Conservation (phyloP, 2,329 filamentous ascomycete genomes). For the Aspergillus tubingensis region DNA sequence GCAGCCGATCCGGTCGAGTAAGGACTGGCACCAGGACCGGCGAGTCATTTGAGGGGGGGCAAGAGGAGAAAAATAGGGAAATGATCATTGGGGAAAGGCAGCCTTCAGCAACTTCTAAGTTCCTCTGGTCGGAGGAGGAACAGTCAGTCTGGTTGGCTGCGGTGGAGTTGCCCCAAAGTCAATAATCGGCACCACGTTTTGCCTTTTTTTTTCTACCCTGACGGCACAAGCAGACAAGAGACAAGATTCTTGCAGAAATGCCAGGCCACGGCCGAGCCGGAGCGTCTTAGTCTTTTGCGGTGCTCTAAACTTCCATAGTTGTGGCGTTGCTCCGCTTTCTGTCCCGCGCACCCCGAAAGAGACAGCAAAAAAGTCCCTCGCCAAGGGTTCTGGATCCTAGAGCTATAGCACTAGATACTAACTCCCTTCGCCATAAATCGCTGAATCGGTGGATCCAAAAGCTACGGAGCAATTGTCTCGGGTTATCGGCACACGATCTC, state of each 20-base stretch:
- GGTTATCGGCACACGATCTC: not conserved
- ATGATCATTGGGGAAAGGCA: not conserved
- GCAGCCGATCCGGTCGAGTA: slow-evolving; percentile 6
- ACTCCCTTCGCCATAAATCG: not conserved
- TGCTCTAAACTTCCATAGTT: not conserved
- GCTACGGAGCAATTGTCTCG: not conserved
- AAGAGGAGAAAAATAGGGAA: not conserved
- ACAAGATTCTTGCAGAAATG: not conserved
- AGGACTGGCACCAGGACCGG: not conserved
- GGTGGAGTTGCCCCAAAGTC: slow-evolving; percentile 8
- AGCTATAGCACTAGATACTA: not conserved
- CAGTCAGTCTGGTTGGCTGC: slow-evolving; percentile 7
- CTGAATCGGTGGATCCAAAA: no score
- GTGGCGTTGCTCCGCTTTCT: not conserved
- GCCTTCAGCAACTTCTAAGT: not conserved
- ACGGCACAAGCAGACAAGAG: not conserved
- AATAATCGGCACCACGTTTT: slow-evolving; percentile 10
- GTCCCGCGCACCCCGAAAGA: not conserved
- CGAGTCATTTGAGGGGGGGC: not conserved
- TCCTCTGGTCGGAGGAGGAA: not conserved
- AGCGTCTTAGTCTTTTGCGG: not conserved
- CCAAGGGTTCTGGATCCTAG: not conserved
- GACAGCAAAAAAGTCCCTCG: not conserved
- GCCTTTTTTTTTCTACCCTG: not conserved
- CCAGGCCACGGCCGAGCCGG: not conserved